Conservation (phyloP, 2,329 filamentous ascomycete species). For the Fusarium lyarnte region DNA sequence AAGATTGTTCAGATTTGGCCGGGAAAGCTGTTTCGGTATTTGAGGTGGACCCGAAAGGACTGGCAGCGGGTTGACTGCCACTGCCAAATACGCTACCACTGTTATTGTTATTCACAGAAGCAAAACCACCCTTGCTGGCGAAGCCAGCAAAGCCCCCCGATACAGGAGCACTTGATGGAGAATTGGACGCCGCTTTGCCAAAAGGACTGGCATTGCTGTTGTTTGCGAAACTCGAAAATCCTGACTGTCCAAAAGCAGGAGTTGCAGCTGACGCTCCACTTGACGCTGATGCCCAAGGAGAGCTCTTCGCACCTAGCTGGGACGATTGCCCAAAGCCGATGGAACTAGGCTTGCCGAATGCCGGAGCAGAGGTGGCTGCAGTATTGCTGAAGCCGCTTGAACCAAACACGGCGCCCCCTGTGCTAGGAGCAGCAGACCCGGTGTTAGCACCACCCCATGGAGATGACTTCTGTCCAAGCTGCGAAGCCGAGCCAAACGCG, state of each 20-base stretch:
- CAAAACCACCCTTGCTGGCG: slow-evolving; percentile 65
- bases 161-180: slow-evolving; percentile 45
- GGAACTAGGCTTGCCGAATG: slow-evolving; percentile 60
- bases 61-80: slow-evolving; percentile 49
- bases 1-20: slow-evolving; percentile 42
- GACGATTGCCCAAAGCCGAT: slow-evolving; percentile 65
- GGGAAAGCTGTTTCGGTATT: slow-evolving; percentile 42
- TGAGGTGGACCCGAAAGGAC: slow-evolving; percentile 42
- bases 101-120: slow-evolving; percentile 53
- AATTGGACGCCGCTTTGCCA: slow-evolving; percentile 44
- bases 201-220: slow-evolving; percentile 51
- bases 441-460: slow-evolving; percentile 58
- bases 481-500: slow-evolving; percentile 55
- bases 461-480: slow-evolving; percentile 61
- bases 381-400: slow-evolving; percentile 55
- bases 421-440: slow-evolving; percentile 43
- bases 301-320: slow-evolving; percentile 58
- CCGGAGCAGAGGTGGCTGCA: slow-evolving; percentile 50
- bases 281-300: slow-evolving; percentile 60
- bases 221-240: slow-evolving; percentile 56
- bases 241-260: slow-evolving; percentile 65
- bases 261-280: slow-evolving; percentile 36
- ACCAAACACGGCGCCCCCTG: slow-evolving; percentile 55
- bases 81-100: slow-evolving; percentile 51
- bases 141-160: slow-evolving; percentile 65